Percentiles rank a stretch among this genome's conserved stretches.
phyloP scores from a whole-genome alignment of 345 rosid species.

The Salix koriyanagi region DNA sequence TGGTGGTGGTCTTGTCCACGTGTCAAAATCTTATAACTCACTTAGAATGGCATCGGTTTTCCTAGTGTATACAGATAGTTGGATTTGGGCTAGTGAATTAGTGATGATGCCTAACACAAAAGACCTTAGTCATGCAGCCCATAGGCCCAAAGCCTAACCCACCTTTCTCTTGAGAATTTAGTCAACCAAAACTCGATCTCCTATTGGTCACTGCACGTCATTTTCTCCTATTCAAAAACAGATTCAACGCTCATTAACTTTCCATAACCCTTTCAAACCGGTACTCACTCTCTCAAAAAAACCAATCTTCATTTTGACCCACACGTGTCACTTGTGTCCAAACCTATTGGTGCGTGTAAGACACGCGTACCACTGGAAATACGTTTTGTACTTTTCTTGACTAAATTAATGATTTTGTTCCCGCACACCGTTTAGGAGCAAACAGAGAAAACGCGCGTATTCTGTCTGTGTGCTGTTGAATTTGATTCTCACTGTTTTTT shows the following conservation, averaged over 20 bases:
- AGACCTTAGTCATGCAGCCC: neutral
- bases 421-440: neutral
- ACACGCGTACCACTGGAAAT: neutral
- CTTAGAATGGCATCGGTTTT: too few species aligned
- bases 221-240: neutral
- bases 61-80: neutral
- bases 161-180: neutral
- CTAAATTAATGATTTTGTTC: too few species aligned
- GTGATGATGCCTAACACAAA: neutral
- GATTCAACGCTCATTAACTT: neutral
- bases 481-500: neutral
- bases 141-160: neutral
- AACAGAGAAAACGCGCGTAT: neutral
- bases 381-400: neutral
- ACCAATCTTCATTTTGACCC: neutral
- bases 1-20: too few species aligned
- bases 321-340: neutral
- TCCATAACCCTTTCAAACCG: neutral
- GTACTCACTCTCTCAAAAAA: neutral
- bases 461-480: neutral
- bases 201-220: neutral
- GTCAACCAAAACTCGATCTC: neutral
- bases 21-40: too few species aligned
- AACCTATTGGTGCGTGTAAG: neutral
- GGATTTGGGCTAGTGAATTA: neutral